Percentiles rank a stretch among this genome's conserved stretches.
phyloP scores from a whole-genome alignment of 345 rosid genomes.

The Nasturtium officinale region DNA sequence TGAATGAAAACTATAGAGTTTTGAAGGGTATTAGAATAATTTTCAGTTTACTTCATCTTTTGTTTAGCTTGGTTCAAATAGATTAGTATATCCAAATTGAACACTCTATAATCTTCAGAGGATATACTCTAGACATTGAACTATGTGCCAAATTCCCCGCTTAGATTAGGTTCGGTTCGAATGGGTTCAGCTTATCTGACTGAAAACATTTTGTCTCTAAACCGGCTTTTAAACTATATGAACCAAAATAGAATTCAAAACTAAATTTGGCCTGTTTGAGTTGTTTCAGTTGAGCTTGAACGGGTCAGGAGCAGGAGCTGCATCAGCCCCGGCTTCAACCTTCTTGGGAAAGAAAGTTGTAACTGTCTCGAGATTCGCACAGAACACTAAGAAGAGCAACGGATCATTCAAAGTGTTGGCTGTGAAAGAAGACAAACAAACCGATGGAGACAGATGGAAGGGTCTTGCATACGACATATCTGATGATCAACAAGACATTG shows the following conservation, averaged over 20 bases:
- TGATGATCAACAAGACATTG: constrained; percentile 96
- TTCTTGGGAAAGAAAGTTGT: constrained; percentile 81
- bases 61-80: neutral
- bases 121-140: neutral
- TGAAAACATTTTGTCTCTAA: neutral
- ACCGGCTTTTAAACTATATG: constrained; percentile 9
- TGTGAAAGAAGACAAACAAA: constrained; percentile 65
- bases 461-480: constrained; percentile 72
- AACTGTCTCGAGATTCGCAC: constrained; percentile 44
- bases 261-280: neutral
- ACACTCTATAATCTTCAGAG: neutral
- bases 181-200: neutral
- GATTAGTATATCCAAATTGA: neutral
- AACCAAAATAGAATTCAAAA: constrained; percentile 5
- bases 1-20: neutral
- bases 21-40: neutral
- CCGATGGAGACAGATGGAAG: constrained; percentile 69
- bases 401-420: constrained; percentile 59
- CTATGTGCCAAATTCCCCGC: neutral
- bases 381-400: constrained; percentile 42
- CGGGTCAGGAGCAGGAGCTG: constrained; percentile 64
- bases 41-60: neutral
- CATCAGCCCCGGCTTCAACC: constrained; percentile 61
- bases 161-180: neutral
- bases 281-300: constrained; percentile 71